Evolutionary conservation across 2,329 filamentous ascomycete genomes (phyloP).

Genomic region (Whalleya microplaca): DNA sequence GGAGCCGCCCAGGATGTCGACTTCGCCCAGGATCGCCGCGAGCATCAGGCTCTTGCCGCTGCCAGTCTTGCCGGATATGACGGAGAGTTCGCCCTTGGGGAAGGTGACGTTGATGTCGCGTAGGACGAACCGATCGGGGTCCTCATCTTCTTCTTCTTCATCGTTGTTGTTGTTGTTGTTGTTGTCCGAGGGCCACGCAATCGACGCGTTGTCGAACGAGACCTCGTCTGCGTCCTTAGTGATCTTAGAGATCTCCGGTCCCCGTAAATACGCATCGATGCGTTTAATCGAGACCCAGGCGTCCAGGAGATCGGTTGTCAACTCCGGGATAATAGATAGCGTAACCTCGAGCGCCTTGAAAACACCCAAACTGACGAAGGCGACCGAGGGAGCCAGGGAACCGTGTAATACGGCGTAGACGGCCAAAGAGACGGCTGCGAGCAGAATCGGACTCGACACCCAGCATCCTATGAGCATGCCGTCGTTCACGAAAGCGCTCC

Average conservation of each 20-base stretch:
- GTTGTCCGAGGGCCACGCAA: conserved; percentile 75
- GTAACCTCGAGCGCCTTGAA: conserved; percentile 76
- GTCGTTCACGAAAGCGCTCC: conserved; percentile 68
- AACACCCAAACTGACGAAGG: conserved; percentile 77
- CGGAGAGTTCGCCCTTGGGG: conserved; percentile 69
- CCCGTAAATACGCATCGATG: conserved; percentile 71
- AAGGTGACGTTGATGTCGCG: conserved; percentile 68
- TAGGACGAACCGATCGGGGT: conserved; percentile 66
- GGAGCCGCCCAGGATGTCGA: conserved; percentile 67
- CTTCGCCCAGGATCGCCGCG: conserved; percentile 74
- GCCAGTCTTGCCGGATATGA: conserved; percentile 78
- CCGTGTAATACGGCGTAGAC: conserved; percentile 69
- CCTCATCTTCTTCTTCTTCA: too few relatives aligned
- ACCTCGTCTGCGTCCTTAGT: conserved; percentile 62
- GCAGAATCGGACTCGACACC: conserved; percentile 73
- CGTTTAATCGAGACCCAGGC: conserved; percentile 73
- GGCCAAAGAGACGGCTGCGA: conserved; percentile 72
- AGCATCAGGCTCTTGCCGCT: conserved; percentile 78
- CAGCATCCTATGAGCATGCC: conserved; percentile 67
- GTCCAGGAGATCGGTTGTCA: conserved; percentile 72
- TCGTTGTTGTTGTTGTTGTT: too few relatives aligned
- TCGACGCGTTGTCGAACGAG: conserved; percentile 66
- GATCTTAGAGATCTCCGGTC: conserved; percentile 64
- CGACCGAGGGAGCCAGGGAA: conserved; percentile 69
- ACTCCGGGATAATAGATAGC: conserved; percentile 71